Evolutionary conservation across 257 asterid species (phyloP).

Genomic region (Rauvolfia tetraphylla): DNA sequence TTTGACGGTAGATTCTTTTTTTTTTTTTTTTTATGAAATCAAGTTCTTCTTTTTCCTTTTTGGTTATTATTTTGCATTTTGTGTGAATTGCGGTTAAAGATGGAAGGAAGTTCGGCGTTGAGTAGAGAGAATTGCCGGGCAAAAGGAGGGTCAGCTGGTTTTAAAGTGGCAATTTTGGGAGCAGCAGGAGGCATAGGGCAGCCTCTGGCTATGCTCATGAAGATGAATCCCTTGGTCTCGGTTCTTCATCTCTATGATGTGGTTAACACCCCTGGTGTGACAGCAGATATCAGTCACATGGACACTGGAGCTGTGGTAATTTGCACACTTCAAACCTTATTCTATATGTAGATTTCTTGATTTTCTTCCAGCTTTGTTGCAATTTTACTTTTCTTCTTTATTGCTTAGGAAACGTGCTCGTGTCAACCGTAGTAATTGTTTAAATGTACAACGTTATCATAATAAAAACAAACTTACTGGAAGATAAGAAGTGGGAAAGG

Average conservation of each 20-base stretch:
- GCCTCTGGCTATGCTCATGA: constrained; percentile 90
- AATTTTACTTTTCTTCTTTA: not conserved
- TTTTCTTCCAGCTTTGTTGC: not conserved
- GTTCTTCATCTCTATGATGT: constrained; percentile 95
- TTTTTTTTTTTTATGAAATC: not conserved
- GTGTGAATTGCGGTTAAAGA: constrained; percentile 26
- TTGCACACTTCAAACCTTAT: not conserved
- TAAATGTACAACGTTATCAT: no score
- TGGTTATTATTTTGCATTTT: not conserved
- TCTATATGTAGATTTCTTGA: not conserved
- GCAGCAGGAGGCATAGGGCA: constrained; percentile 99
- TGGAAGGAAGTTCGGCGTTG: constrained; percentile 39
- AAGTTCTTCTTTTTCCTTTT: not conserved
- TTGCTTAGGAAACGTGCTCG: not conserved
- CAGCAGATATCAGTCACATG: constrained; percentile 93
- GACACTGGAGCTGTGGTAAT: constrained; percentile 92
- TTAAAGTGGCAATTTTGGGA: constrained; percentile 84
- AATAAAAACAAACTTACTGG: not conserved
- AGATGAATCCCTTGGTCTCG: constrained; percentile 78
- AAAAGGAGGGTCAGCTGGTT: constrained; percentile 85
- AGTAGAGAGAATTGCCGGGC: constrained; percentile 72
- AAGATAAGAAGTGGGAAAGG: not conserved
- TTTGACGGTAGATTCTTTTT: no score
- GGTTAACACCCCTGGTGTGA: constrained; percentile 85
- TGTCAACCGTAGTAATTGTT: no score